These are phyloP conservation scores for Penicillium palitans DNA, from an alignment of 2,329 filamentous ascomycete genomes.

Conservation along the genomic window DNA sequence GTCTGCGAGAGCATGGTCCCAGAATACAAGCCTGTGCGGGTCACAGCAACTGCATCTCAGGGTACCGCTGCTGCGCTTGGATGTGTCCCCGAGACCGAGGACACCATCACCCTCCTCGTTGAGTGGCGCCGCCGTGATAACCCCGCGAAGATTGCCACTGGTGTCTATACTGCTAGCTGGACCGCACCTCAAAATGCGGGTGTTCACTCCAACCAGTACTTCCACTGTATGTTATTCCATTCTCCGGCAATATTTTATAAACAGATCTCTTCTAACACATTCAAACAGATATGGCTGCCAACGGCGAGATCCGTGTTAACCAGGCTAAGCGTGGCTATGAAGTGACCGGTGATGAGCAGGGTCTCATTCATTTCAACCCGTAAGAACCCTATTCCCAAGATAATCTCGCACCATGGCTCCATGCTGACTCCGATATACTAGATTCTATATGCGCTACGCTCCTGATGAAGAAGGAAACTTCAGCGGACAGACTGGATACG, in stretches of 20 bases:
- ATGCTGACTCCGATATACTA: conserved; percentile 22
- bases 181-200: conserved; percentile 89
- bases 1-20: conserved; percentile 90
- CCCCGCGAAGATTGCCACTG: conserved; percentile 71
- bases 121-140: conserved; percentile 78
- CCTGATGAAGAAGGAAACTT: conserved; percentile 96
- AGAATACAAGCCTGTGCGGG: conserved; percentile 74
- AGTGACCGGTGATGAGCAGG: conserved; percentile 75
- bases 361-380: conserved; percentile 84
- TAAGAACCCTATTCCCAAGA: conserved; percentile 34
- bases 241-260: not conserved
- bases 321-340: conserved; percentile 95
- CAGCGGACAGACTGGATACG: conserved; percentile 84
- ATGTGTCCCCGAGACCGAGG: conserved; percentile 78
- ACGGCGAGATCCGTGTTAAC: conserved; percentile 84
- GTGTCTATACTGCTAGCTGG: conserved; percentile 92
- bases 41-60: conserved; percentile 75
- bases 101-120: conserved; percentile 87
- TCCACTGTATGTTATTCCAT: conserved; percentile 62
- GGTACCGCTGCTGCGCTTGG: conserved; percentile 77
- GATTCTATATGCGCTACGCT: conserved; percentile 90
- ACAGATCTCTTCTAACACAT: conserved; percentile 1
- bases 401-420: not conserved
- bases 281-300: conserved; percentile 65
- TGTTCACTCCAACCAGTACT: conserved; percentile 96